Percentiles rank a stretch among this genome's conserved stretches.
Evolutionary conservation across 2,329 filamentous ascomycete genomes (phyloP).

Genomic region (Paecilomyces sp.): DNA sequence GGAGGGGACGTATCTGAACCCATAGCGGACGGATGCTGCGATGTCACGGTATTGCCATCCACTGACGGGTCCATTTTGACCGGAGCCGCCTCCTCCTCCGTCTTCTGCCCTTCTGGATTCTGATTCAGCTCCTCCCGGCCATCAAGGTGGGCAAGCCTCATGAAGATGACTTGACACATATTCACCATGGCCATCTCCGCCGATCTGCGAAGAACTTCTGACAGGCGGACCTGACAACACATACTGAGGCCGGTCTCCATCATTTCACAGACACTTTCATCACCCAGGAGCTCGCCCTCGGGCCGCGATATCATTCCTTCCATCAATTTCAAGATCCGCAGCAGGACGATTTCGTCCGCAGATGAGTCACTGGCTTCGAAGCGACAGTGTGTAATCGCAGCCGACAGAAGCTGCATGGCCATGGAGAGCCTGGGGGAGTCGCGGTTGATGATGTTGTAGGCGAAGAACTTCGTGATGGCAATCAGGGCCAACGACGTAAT

Average conservation of each 20-base stretch:
- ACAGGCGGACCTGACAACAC: slow-evolving; percentile 88
- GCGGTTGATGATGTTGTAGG: slow-evolving; percentile 82
- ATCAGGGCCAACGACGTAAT: slow-evolving; percentile 93
- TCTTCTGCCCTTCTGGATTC: slow-evolving; percentile 55
- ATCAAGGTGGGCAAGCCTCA: slow-evolving; percentile 80
- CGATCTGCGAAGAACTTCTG: slow-evolving; percentile 79
- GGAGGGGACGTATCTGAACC: slow-evolving; percentile 28
- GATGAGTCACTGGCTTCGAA: slow-evolving; percentile 95
- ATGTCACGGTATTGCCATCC: slow-evolving; percentile 56
- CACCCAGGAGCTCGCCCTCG: slow-evolving; percentile 85
- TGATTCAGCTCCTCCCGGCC: slow-evolving; percentile 63
- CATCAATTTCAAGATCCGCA: slow-evolving; percentile 95
- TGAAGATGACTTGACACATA: slow-evolving; percentile 98
- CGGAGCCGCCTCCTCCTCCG: slow-evolving; percentile 60
- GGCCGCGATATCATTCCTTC: slow-evolving; percentile 95
- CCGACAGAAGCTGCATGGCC: slow-evolving; percentile 90
- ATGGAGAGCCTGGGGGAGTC: slow-evolving; percentile 80
- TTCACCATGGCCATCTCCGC: slow-evolving; percentile 96
- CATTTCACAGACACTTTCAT: slow-evolving; percentile 98
- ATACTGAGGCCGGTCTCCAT: slow-evolving; percentile 97
- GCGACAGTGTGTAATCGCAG: slow-evolving; percentile 92
- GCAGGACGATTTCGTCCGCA: slow-evolving; percentile 88
- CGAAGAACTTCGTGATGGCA: slow-evolving; percentile 91
- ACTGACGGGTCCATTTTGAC: slow-evolving; percentile 79
- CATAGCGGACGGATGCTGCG: slow-evolving; percentile 39